Base-by-base conservation (phyloP, 2,329 filamentous ascomycete genomes). In the Talaromyces sp. region DNA sequence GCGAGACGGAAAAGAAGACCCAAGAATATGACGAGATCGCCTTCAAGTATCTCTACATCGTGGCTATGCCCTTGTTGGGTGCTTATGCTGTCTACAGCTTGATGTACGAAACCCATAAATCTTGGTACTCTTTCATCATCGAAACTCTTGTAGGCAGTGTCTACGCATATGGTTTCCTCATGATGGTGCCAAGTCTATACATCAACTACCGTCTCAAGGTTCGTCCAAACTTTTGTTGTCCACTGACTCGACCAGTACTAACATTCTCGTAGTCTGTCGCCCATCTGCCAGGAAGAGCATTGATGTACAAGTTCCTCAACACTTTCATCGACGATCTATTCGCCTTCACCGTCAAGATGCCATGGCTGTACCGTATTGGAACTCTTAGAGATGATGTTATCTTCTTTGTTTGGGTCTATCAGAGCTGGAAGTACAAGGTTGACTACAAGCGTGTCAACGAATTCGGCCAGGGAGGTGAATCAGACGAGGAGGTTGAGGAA, bases 311-410 rank as follows among this genome's bases (percentile, higher is more conserved):
- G 78, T 96, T 96, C 77, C 79, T 97, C 64, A 97, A 97, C 78
- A 97, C 94, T 5, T 99, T 99, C 73, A 97, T 99, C 72, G 94
- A 99, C 75, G 94, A 99, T 70, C 80, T 99, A 33, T 99, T 99
- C 70, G 94, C 94, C 2, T 99, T 97, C 69, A 99, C 94, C 39
- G 97, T 99, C 79, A 97, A 97, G 79, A 99, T 99, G 94, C 94
- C 94, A 0, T 85, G 92, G 62, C 81, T 99, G 53, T 94, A 99
- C 75, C 85, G 94, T 15, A 80, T 99, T 53, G 91, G 94, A 0
- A 97, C 94, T 0, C 82, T 99, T 63, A 83, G 94, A 61, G 94
- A 99, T 72, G 94, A 99, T 69, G 81, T 99, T 64, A 97, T 99
- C 70, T 99, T 99, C 81, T 99, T 99, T 72, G 82, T 99, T 60